A percentile compares a stretch with the other conserved stretches of the same genome.
Evolutionary conservation across 257 asterid species (phyloP).

Genomic region (Cynanchum wilfordii): DNA sequence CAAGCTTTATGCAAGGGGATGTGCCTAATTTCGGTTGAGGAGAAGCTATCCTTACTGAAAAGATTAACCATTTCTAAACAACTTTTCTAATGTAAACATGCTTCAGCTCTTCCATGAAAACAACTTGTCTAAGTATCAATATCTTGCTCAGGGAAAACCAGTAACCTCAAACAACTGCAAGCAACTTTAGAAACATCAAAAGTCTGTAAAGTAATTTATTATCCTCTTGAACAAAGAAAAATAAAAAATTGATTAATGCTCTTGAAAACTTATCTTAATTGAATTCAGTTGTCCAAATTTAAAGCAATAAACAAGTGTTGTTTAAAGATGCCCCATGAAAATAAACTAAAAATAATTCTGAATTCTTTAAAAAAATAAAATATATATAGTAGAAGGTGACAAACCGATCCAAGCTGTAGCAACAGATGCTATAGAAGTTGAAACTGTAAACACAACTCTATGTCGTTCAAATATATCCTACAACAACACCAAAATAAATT

Average conservation of each 20-base stretch:
- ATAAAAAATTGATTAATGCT: background rate
- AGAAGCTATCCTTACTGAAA: no score
- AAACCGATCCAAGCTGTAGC: constrained; percentile 84
- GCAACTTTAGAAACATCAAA: background rate
- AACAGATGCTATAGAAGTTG: constrained; percentile 83
- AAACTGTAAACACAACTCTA: constrained; percentile 71
- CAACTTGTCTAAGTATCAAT: background rate
- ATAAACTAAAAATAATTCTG: background rate
- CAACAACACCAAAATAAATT: constrained; percentile 13
- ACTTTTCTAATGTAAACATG: background rate
- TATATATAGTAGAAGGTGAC: background rate
- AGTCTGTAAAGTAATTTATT: background rate
- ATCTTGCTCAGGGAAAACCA: background rate
- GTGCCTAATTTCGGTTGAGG: no score
- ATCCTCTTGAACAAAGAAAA: background rate
- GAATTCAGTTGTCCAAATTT: background rate
- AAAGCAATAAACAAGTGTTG: background rate
- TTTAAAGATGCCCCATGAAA: background rate
- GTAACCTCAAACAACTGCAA: background rate
- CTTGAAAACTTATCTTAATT: background rate
- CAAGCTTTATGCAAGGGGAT: no score
- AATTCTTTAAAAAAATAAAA: background rate
- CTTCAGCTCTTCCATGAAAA: background rate
- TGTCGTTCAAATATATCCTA: constrained; percentile 89
- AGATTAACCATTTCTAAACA: no score